Evolutionary conservation across 768 basidiomycete genomes (phyloP).

Genomic region (Trametes sanguinea): DNA sequence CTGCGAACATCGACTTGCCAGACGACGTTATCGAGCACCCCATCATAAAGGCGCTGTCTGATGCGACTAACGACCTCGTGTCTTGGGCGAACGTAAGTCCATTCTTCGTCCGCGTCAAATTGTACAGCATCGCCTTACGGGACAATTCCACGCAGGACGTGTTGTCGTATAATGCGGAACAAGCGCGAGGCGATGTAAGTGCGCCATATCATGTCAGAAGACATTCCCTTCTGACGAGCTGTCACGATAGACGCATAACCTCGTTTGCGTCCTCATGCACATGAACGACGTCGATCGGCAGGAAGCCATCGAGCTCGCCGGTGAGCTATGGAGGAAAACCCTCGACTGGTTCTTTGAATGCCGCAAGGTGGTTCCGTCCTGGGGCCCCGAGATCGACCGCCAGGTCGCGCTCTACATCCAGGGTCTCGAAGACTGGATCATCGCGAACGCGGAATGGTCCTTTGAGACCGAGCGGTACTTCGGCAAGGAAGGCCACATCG

Average conservation of each 20-base stretch:
- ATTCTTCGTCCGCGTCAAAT: conserved; percentile 7
- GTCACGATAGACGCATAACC: conserved; percentile 53
- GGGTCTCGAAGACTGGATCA: conserved; percentile 74
- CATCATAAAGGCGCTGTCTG: conserved; percentile 45
- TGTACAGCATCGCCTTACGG: conserved; percentile 8
- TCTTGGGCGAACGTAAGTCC: conserved; percentile 43
- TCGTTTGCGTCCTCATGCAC: conserved; percentile 70
- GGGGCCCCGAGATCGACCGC: conserved; percentile 63
- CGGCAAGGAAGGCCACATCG: conserved; percentile 51
- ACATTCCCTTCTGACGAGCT: not conserved
- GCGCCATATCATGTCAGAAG: not conserved
- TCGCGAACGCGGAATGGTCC: conserved; percentile 71
- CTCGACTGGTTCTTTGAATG: conserved; percentile 63
- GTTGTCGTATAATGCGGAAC: conserved; percentile 76
- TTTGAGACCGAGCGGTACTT: conserved; percentile 78
- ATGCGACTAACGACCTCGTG: conserved; percentile 51
- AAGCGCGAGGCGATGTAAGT: conserved; percentile 53
- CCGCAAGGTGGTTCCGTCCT: conserved; percentile 58
- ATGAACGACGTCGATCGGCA: conserved; percentile 60
- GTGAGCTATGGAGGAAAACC: conserved; percentile 63
- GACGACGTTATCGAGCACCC: conserved; percentile 57
- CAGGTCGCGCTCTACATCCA: conserved; percentile 62
- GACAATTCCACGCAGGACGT: conserved; percentile 51
- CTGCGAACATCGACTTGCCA: conserved; percentile 51
- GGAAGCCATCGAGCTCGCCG: conserved; percentile 64